Percentiles rank a stretch among this genome's conserved stretches.
Evolutionary conservation across 2,329 filamentous ascomycete genomes (phyloP).

Genomic region (Zopfia rhizophila): DNA sequence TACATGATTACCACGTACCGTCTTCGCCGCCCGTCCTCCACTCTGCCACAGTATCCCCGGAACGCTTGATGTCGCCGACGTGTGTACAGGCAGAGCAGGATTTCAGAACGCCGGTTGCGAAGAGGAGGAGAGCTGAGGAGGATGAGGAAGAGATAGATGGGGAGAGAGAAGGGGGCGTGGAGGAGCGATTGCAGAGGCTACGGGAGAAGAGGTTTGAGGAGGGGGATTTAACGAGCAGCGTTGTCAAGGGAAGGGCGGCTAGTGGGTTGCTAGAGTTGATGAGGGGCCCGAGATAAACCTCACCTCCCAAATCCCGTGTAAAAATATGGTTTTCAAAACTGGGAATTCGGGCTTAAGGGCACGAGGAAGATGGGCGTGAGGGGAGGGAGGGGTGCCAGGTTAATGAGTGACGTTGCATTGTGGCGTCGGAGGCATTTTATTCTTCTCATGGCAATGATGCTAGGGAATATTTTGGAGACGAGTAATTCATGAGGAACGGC

Average conservation of each 20-base stretch:
- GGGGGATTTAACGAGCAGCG: constrained; percentile 57
- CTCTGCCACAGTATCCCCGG: constrained; percentile 23
- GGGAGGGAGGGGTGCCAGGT: too few species aligned
- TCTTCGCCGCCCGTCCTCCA: constrained; percentile 43
- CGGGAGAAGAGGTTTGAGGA: constrained; percentile 38
- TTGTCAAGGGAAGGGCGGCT: constrained; percentile 62
- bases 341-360: too few species aligned
- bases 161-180: constrained; percentile 21
- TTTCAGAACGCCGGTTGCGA: constrained; percentile 26
- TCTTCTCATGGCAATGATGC: too few species aligned
- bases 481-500: too few species aligned
- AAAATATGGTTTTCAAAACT: too few species aligned
- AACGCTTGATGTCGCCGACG: constrained; percentile 34
- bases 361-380: too few species aligned
- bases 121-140: constrained; percentile 19
- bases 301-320: too few species aligned
- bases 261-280: constrained; percentile 64
- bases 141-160: constrained; percentile 22
- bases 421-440: too few species aligned
- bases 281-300: constrained; percentile 39
- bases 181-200: constrained; percentile 36
- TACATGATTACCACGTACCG: constrained; percentile 37
- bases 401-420: too few species aligned
- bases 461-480: too few species aligned
- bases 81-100: constrained; percentile 16